Evolutionary conservation across 192 early-diverging fungal genomes (phyloP).

Genomic region (Funneliformis geosporum): DNA sequence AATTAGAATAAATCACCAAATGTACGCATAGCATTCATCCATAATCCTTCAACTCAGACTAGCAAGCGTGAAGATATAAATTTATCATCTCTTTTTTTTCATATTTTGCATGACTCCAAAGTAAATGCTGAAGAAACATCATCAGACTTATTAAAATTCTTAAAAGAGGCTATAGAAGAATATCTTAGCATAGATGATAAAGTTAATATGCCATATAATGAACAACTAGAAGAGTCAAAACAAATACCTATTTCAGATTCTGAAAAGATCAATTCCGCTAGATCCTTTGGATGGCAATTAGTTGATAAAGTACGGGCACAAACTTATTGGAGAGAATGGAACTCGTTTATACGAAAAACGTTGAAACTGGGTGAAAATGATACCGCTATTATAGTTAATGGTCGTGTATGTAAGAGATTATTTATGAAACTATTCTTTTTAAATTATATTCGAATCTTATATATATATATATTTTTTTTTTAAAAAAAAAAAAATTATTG

Average conservation of each 20-base stretch:
- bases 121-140: background rate
- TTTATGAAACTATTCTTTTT: background rate
- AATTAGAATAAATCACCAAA: conserved; percentile 37
- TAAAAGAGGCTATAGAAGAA: background rate
- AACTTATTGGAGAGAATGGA: conserved; percentile 14
- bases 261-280: background rate
- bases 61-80: background rate
- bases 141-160: background rate
- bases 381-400: conserved; percentile 60
- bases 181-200: background rate
- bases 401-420: conserved; percentile 48
- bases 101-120: background rate
- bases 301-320: background rate
- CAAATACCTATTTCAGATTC: background rate
- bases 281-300: background rate
- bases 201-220: background rate
- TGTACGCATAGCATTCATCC: conserved; percentile 54
- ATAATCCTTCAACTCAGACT: conserved; percentile 43
- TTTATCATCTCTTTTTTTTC: conserved; percentile 16
- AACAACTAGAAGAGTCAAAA: background rate
- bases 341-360: conserved; percentile 29
- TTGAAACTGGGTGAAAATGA: conserved; percentile 31
- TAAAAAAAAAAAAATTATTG: background rate
- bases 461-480: background rate
- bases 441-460: too few relatives aligned